These are phyloP conservation scores for Colletotrichum sp. DNA, from an alignment of 2,329 filamentous ascomycete genomes.

Conservation along the genomic window DNA sequence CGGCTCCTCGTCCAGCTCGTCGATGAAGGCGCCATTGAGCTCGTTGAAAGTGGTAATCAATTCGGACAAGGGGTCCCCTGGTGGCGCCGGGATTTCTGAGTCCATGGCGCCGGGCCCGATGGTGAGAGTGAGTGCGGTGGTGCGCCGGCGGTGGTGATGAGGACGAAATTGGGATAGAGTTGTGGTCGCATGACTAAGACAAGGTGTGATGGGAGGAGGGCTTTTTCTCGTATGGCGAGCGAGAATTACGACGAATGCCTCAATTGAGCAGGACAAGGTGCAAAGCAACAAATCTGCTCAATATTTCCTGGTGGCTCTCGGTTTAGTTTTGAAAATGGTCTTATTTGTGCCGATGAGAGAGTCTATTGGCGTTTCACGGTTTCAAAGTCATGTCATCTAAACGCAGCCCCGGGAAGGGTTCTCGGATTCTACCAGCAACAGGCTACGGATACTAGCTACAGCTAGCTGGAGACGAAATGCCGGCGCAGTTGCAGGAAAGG, in stretches of 20 bases:
- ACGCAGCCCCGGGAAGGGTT: neutral
- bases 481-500: neutral
- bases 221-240: neutral
- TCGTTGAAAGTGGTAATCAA: slow-evolving; percentile 76
- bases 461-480: neutral
- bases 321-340: neutral
- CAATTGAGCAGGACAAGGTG: neutral
- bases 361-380: neutral
- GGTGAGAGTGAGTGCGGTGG: neutral
- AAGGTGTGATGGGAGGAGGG: neutral
- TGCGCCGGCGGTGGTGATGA: neutral
- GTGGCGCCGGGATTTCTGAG: neutral
- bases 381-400: neutral
- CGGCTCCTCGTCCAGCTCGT: slow-evolving; percentile 67
- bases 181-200: slow-evolving; percentile 5
- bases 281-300: neutral
- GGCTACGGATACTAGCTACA: neutral
- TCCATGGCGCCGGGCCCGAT: neutral
- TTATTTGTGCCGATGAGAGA: neutral
- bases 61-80: slow-evolving; percentile 47
- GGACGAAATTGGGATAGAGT: neutral
- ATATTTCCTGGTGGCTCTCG: neutral
- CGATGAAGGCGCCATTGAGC: slow-evolving; percentile 65
- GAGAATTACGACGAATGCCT: neutral
- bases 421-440: neutral